A percentile compares a stretch with the other conserved stretches of the same genome.
Conservation (phyloP, 495 filamentous ascomycete genomes). For the Aspergillus affinis region DNA sequence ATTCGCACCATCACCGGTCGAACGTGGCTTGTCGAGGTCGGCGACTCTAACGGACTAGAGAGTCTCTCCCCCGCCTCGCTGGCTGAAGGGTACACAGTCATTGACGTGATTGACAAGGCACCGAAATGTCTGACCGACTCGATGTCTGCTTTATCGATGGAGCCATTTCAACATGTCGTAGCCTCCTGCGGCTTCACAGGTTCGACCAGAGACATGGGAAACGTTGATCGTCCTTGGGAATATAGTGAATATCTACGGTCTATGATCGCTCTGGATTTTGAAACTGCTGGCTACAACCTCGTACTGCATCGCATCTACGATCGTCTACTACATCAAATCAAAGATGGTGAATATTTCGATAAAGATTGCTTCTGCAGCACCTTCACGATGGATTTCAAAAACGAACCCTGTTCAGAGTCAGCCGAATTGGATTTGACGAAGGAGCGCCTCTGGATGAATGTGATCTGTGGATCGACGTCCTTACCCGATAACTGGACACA, state of each 20-base stretch:
- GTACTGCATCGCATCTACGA: too few species aligned
- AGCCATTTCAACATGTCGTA: conserved; percentile 16
- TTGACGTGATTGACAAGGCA: conserved; percentile 8
- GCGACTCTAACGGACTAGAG: conserved; percentile 12
- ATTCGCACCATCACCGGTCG: conserved; percentile 12
- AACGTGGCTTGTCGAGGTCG: conserved; percentile 17
- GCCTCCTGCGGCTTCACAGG: conserved; percentile 15
- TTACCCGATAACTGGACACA: conserved; percentile 13
- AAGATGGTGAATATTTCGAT: conserved; percentile 14
- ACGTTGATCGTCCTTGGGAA: conserved; percentile 18
- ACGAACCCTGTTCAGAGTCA: conserved; percentile 10
- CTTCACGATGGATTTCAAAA: conserved; percentile 6
- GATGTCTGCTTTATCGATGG: conserved; percentile 6
- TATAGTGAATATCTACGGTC: conserved; percentile 8
- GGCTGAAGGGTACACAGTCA: conserved; percentile 8
- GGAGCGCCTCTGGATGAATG: conserved; percentile 17
- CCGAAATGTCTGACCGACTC: conserved; percentile 14
- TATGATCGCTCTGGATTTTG: conserved; percentile 12
- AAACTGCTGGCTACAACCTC: conserved; percentile 17
- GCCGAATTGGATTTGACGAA: conserved; percentile 14
- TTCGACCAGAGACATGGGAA: conserved; percentile 14
- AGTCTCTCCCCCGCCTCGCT: conserved; percentile 16
- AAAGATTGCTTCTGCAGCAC: conserved; percentile 14
- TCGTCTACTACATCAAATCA: too few species aligned
- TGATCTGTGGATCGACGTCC: conserved; percentile 9